phyloP scores from a whole-genome alignment of 1,139 yeast species.

The Debaryomyces sp. region DNA sequence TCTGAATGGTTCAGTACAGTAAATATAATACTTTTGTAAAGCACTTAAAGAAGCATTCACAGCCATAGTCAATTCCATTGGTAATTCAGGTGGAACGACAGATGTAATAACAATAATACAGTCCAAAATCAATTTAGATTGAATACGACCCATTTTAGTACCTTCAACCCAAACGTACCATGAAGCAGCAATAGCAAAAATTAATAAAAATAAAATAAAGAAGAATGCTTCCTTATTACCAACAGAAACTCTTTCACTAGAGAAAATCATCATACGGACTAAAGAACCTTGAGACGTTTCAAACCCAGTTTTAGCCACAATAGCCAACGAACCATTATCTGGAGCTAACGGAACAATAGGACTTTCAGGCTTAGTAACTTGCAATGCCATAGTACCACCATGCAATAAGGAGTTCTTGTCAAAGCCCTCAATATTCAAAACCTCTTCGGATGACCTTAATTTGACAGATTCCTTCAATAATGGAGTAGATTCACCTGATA shows the following conservation, averaged over 20 bases:
- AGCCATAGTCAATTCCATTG: conserved; percentile 99
- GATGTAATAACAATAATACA: conserved; percentile 95
- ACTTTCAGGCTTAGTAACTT: conserved; percentile 71
- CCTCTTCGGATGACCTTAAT: conserved; percentile 74
- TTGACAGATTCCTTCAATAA: conserved; percentile 87
- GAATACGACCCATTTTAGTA: conserved; percentile 91
- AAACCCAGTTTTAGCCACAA: conserved; percentile 92
- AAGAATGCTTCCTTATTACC: conserved; percentile 94
- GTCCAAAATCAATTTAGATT: conserved; percentile 89
- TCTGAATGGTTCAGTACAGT: conserved; percentile 98
- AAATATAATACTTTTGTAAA: conserved; percentile 81
- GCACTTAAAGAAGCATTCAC: conserved; percentile 91
- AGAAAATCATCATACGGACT: conserved; percentile 96
- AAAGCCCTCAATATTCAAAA: conserved; percentile 71
- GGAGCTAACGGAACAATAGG: conserved; percentile 66
- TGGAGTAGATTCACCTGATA: conserved; percentile 98
- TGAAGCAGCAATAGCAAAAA: conserved; percentile 93
- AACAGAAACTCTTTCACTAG: conserved; percentile 95
- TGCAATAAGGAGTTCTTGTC: conserved; percentile 90
- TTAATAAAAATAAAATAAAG: conserved; percentile 84
- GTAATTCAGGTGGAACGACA: conserved; percentile 98
- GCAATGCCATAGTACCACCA: conserved; percentile 97
- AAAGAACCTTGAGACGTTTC: conserved; percentile 98
- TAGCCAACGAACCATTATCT: conserved; percentile 89
- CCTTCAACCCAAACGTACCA: conserved; percentile 99